A percentile compares a stretch with the other conserved stretches of the same genome.
Conservation (phyloP, 2,329 filamentous ascomycete species). For the Diaporthe eres region DNA sequence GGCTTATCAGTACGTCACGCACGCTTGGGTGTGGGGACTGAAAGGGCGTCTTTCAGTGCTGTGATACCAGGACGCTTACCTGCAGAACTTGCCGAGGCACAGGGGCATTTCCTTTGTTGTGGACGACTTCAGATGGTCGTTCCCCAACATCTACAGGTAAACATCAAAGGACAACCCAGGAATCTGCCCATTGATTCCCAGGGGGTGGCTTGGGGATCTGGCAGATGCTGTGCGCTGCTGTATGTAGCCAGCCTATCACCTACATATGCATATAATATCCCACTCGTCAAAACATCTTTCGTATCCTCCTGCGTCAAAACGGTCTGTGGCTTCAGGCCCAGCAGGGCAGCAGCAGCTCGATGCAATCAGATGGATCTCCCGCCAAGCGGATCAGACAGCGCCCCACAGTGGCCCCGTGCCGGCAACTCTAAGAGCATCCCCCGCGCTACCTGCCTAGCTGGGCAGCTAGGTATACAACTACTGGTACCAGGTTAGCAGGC, state of each 20-base stretch:
- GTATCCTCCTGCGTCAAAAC: neutral
- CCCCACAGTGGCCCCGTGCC: constrained; percentile 40
- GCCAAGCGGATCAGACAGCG: constrained; percentile 18
- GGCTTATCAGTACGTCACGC: constrained; percentile 37
- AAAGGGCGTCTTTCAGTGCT: neutral
- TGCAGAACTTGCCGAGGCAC: constrained; percentile 8
- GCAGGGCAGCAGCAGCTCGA: neutral
- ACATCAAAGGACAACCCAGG: neutral
- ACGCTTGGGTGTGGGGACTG: neutral
- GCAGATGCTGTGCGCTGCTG: neutral
- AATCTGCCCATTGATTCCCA: neutral
- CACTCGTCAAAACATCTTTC: neutral
- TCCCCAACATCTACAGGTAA: neutral
- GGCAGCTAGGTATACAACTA: neutral
- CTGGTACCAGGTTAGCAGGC: neutral
- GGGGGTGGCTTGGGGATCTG: neutral
- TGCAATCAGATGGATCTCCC: constrained; percentile 23
- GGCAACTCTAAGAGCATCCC: constrained; percentile 31
- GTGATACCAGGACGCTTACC: constrained; percentile 6
- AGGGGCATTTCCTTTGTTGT: constrained; percentile 15
- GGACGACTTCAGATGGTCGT: neutral
- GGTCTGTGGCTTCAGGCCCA: neutral
- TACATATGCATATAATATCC: neutral
- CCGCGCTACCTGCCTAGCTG: neutral
- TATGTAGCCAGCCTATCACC: neutral